Evolutionary conservation across 2,329 filamentous ascomycete species (phyloP).

Genomic region (Pseudophaeomoniella oleicola): DNA sequence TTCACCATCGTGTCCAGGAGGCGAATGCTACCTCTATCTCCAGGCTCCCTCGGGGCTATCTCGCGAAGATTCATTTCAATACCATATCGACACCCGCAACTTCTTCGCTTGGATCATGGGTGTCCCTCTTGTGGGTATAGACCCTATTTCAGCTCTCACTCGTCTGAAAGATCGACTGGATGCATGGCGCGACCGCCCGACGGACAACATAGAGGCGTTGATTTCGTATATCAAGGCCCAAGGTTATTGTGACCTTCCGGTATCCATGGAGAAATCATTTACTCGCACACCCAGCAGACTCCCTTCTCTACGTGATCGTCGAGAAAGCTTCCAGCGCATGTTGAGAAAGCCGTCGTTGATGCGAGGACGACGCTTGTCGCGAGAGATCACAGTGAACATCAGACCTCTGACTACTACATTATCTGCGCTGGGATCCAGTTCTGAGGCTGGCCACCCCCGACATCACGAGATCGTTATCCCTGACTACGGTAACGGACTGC

Average conservation of each 20-base stretch:
- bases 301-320: background rate
- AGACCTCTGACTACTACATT: background rate
- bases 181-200: conserved; percentile 1
- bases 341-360: background rate
- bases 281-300: background rate
- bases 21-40: conserved; percentile 49
- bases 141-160: conserved; percentile 3
- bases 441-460: background rate
- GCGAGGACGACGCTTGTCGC: background rate
- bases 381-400: background rate
- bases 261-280: background rate
- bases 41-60: conserved; percentile 43
- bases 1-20: conserved; percentile 10
- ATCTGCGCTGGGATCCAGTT: background rate
- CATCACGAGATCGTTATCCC: background rate
- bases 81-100: conserved; percentile 58
- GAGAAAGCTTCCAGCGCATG: background rate
- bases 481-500: background rate
- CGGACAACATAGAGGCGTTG: conserved; percentile 1
- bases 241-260: conserved; percentile 2
- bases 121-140: conserved; percentile 50
- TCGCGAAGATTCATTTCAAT: conserved; percentile 41
- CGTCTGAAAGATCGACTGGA: conserved; percentile 4
- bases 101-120: conserved; percentile 58
- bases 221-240: conserved; percentile 3